These are phyloP conservation scores for Russula dissimulans DNA, from an alignment of 768 basidiomycete genomes.

Conservation along the genomic window DNA sequence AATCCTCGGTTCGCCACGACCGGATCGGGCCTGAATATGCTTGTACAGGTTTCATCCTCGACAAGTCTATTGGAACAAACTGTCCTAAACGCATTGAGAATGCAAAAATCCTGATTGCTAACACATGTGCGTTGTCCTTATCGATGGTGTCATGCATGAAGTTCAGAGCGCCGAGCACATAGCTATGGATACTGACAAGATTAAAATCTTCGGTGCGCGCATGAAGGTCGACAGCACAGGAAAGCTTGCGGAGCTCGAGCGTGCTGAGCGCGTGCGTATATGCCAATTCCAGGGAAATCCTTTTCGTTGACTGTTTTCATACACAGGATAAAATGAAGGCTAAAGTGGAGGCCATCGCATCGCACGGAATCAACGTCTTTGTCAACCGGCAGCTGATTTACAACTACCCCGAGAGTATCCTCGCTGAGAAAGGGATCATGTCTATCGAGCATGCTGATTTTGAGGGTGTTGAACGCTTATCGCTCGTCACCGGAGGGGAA, in stretches of 20 bases:
- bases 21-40: background rate
- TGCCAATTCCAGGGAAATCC: background rate
- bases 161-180: constrained; percentile 3
- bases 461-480: constrained; percentile 93
- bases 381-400: constrained; percentile 98
- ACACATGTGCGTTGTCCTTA: constrained; percentile 65
- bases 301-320: background rate
- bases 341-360: constrained; percentile 90
- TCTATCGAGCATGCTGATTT: constrained; percentile 98
- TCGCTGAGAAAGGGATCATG: constrained; percentile 93
- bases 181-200: constrained; percentile 99
- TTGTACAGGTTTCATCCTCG: constrained; percentile 82
- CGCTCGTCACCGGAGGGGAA: constrained; percentile 95
- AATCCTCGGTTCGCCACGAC: background rate
- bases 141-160: background rate
- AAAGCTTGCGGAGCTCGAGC: constrained; percentile 95
- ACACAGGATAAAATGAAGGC: constrained; percentile 99
- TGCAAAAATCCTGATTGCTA: constrained; percentile 92
- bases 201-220: constrained; percentile 96
- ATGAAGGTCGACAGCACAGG: constrained; percentile 94
- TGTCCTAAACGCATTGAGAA: constrained; percentile 93
- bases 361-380: constrained; percentile 94
- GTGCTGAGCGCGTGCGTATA: constrained; percentile 71
- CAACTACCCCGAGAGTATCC: constrained; percentile 95
- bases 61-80: constrained; percentile 90